Conservation (phyloP, 1,284 basidiomycete genomes). For the Paramarasmius palmivorus region DNA sequence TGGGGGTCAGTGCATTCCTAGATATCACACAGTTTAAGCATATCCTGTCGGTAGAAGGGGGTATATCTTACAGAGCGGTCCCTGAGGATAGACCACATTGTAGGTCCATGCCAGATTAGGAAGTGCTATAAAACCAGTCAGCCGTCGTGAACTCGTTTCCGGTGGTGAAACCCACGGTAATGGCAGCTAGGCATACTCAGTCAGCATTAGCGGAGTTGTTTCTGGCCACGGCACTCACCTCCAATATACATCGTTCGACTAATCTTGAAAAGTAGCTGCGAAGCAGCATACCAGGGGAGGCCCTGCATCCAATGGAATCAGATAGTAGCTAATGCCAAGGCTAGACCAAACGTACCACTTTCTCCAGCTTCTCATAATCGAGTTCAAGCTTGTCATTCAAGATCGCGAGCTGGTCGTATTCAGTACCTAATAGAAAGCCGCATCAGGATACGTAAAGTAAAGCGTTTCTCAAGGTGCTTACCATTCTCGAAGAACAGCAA, state of each 20-base stretch:
- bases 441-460: no score
- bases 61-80: slow-evolving; percentile 19
- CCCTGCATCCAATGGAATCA: slow-evolving; percentile 14
- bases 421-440: no score
- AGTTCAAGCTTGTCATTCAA: slow-evolving; percentile 29
- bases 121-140: no score
- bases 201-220: background rate
- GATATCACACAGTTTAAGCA: background rate
- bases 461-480: background rate
- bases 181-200: slow-evolving; percentile 20
- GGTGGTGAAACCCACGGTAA: no score
- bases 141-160: no score
- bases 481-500: slow-evolving; percentile 34
- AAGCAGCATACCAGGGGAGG: slow-evolving; percentile 30
- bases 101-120: slow-evolving; percentile 37
- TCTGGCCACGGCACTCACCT: slow-evolving; percentile 7
- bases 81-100: slow-evolving; percentile 30
- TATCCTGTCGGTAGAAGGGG: slow-evolving; percentile 25
- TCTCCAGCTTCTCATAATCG: slow-evolving; percentile 25
- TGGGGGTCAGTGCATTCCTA: slow-evolving; percentile 33
- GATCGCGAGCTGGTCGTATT: slow-evolving; percentile 29
- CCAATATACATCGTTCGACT: slow-evolving; percentile 31
- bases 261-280: slow-evolving; percentile 29
- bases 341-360: slow-evolving; percentile 5
- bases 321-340: background rate